Base-by-base conservation (phyloP, 768 basidiomycete species). In the Leccinum longicurvipes region DNA sequence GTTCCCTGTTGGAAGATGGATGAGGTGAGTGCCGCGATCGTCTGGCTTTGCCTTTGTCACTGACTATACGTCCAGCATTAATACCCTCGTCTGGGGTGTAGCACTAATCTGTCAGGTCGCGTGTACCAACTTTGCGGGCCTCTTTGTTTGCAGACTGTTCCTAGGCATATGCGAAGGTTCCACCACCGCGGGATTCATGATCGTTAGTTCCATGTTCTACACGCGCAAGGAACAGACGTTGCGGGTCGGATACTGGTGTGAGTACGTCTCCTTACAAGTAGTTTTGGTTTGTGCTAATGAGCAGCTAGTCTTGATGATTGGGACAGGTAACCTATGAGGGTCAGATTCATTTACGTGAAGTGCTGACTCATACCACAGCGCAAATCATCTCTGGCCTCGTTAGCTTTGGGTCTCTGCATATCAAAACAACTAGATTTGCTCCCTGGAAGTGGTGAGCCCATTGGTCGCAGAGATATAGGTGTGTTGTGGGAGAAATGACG, bases 1-100 rank as follows among this genome's bases (percentile, higher is more conserved):
- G 15, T 88, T 87, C 62, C 87, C 86, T 0, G 87, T 89, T 9
- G 87, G 84, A 10, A 86, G 81, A 78, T 89, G 87, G 87, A 87
- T 89, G 83, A 88, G 86, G 87, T 80, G 55, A 25, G 74, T 47
- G 29, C 34, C 24, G 3, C 39, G 11, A 42, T 6, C 19, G 53
- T 36, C 32, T 19, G 15, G 11, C 4, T 5, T 6, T 11, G 15
- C 32, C 9, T 31, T 31, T 12, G 6, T 12, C 12, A 31, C 31
- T 31, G 6, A 31, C 31, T 31, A 6, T 31, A 6, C 31, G 12
- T 31, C n/a, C 34, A 89, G 85, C 57, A 48, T 83, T 27, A 89
- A 90, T 63, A 87, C 89, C 58, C 74, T 81, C 44, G 63, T 84
- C 5, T 90, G 89, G 88, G 81, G 75, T 1, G 63, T 87, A 15